These are phyloP conservation scores for Chlamydomonas sphaeroides DNA, from an alignment of 139 green algal genomes.

Conservation along the genomic window DNA sequence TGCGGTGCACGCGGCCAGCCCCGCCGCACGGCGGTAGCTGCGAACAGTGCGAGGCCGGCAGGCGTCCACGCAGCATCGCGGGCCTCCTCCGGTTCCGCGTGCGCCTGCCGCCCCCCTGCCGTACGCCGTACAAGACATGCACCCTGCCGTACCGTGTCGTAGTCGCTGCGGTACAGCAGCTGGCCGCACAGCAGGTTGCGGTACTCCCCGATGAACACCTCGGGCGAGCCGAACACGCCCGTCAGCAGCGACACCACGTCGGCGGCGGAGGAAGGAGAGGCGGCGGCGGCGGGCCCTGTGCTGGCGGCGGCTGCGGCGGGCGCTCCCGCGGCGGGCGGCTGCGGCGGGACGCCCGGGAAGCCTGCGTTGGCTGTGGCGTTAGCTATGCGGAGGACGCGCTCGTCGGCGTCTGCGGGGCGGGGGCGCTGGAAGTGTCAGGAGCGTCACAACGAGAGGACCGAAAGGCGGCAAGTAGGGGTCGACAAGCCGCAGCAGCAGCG, in stretches of 20 bases:
- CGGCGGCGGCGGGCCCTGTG: neutral
- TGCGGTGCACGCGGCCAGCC: too few species aligned
- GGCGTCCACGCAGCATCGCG: too few species aligned
- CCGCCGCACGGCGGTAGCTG: too few species aligned
- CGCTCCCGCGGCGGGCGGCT: neutral
- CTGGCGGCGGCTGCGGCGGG: neutral
- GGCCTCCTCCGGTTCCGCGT: too few species aligned
- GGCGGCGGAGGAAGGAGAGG: neutral
- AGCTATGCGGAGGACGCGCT: constrained; percentile 50
- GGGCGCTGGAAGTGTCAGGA: too few species aligned
- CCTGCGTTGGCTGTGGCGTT: constrained; percentile 21
- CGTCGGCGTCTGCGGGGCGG: constrained; percentile 39
- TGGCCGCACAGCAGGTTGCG: constrained; percentile 82
- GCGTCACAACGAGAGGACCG: too few species aligned
- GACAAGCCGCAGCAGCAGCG: neutral
- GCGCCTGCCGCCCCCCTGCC: too few species aligned
- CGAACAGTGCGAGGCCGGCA: too few species aligned
- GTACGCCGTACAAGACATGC: too few species aligned
- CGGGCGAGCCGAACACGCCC: constrained; percentile 84
- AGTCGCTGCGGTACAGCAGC: constrained; percentile 68
- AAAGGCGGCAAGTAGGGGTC: neutral
- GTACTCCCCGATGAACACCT: constrained; percentile 95
- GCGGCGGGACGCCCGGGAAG: constrained; percentile 1
- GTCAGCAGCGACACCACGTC: constrained; percentile 88
- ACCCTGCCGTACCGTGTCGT: constrained; percentile 20